Evolutionary conservation across 139 green algal species (phyloP).

Genomic region (Tetraselmis chui): DNA sequence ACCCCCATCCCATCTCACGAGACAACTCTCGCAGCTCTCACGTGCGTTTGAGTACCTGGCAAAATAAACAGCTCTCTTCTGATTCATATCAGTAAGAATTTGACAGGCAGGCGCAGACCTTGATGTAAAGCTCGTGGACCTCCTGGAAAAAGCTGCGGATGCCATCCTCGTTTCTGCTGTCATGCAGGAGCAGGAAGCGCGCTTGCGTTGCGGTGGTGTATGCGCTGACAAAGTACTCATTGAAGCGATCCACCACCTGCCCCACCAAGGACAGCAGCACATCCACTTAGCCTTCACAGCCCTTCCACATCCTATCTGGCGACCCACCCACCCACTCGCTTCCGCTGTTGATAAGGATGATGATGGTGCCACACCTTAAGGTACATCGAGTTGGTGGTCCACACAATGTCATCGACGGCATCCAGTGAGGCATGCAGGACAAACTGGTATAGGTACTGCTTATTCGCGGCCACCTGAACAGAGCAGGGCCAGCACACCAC

Average conservation of each 20-base stretch:
- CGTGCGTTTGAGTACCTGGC: too few relatives aligned
- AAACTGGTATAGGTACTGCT: constrained; percentile 94
- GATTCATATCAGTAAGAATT: too few relatives aligned
- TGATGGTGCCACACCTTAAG: constrained; percentile 43
- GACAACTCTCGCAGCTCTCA: too few relatives aligned
- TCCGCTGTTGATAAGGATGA: neutral
- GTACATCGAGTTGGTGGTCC: constrained; percentile 67
- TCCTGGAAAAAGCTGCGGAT: constrained; percentile 84
- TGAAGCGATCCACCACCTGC: constrained; percentile 87
- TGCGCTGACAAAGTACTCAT: constrained; percentile 70
- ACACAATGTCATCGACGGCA: constrained; percentile 84
- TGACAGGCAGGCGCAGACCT: too few relatives aligned
- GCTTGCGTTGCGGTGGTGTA: constrained; percentile 69
- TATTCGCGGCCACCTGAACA: neutral
- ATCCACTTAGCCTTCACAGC: neutral
- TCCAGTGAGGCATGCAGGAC: constrained; percentile 90
- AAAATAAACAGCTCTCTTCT: too few relatives aligned
- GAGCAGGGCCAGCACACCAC: neutral
- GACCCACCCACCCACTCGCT: neutral
- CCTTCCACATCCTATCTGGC: neutral
- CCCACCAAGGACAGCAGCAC: neutral
- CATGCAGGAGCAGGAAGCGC: constrained; percentile 85
- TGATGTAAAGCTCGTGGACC: constrained; percentile 83
- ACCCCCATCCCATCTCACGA: too few relatives aligned
- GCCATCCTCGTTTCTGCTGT: constrained; percentile 65